Base-by-base conservation (phyloP, 768 basidiomycete species). In the Boletus speciosus region DNA sequence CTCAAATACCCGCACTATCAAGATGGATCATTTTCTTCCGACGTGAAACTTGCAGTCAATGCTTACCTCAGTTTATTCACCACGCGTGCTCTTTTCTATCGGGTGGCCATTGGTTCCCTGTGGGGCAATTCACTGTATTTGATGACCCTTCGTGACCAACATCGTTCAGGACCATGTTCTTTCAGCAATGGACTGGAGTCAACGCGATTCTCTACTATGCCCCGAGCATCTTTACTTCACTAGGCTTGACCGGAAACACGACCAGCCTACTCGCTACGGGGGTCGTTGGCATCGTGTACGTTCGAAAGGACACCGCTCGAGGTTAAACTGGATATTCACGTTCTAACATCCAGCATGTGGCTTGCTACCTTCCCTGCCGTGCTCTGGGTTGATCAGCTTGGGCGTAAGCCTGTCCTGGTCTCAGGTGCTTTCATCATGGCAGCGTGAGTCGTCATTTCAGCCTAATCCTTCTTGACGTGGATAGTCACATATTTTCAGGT, bases 151-250 rank as follows among this genome's bases (percentile, higher is more conserved):
- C 32, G 5, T 42, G 63, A 42, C 61, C 12, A 38, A 21, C 27
- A 14, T 16, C 42, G 23, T 44, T 5, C 49, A 81, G 81, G 56
- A 82, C 74, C 39, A 92, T 85, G 87, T 86, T 84, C 73, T 90
- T 87, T 76, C 88, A 90, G 65, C 88, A 90, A 70, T 90, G 87
- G 86, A 88, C 86, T 31, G 89, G 88, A 56, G 77, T 88, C 61
- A 88, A 88, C 59, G 85, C 82, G 6, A 85, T 88, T 59, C 71
- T 90, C 47, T 90, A 89, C 73, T 90, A 89, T 60, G 87, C 88
- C 0, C 88, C 85, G 3, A 77, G 71, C 38, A 90, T 91, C 55
- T 91, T 90, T 74, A 44, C 74, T 40, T 60, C 66, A 15, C 78
- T 91, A 36, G 81, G 85, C 44, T 70, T 89, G 34, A 76, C 74